Evolutionary conservation across 176 grass and related monocot genomes (phyloP).

Genomic region (Triticum monococcum): DNA sequence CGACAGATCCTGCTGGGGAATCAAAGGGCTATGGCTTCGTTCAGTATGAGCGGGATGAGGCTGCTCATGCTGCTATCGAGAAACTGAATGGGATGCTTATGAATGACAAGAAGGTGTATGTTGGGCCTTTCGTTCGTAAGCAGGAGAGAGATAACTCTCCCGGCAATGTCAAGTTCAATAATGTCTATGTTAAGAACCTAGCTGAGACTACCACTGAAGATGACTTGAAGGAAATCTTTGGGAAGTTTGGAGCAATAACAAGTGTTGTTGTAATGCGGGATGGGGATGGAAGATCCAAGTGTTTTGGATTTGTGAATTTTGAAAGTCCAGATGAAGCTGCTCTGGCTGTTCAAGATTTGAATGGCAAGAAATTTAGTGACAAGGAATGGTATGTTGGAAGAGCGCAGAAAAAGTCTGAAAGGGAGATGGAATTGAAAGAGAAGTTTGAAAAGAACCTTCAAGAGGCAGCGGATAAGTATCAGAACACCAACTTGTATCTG

Average conservation of each 20-base stretch:
- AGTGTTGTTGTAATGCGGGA: conserved; percentile 91
- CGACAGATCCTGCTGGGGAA: conserved; percentile 68
- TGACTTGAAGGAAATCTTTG: conserved; percentile 78
- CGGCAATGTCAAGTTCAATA: conserved; percentile 71
- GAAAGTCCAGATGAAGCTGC: conserved; percentile 74
- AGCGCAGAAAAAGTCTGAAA: conserved; percentile 94
- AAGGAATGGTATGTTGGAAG: conserved; percentile 97
- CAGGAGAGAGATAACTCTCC: conserved; percentile 65
- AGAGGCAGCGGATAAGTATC: conserved; percentile 59
- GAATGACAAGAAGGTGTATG: conserved; percentile 90
- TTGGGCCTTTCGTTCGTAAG: conserved; percentile 90
- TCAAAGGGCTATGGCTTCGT: conserved; percentile 98
- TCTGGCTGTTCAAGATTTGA: conserved; percentile 76
- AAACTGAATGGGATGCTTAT: conserved; percentile 83
- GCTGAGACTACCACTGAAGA: conserved; percentile 77
- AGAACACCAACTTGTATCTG: conserved; percentile 81
- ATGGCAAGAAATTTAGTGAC: conserved; percentile 80
- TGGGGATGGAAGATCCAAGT: conserved; percentile 87
- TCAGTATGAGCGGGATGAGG: conserved; percentile 85
- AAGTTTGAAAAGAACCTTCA: conserved; percentile 83
- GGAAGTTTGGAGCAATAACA: conserved; percentile 79
- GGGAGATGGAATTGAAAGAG: conserved; percentile 79
- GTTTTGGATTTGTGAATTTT: conserved; percentile 99
- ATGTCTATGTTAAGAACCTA: conserved; percentile 94
- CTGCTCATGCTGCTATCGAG: conserved; percentile 80